Evolutionary conservation across 768 basidiomycete species (phyloP).

Genomic region (Suillus sp.): DNA sequence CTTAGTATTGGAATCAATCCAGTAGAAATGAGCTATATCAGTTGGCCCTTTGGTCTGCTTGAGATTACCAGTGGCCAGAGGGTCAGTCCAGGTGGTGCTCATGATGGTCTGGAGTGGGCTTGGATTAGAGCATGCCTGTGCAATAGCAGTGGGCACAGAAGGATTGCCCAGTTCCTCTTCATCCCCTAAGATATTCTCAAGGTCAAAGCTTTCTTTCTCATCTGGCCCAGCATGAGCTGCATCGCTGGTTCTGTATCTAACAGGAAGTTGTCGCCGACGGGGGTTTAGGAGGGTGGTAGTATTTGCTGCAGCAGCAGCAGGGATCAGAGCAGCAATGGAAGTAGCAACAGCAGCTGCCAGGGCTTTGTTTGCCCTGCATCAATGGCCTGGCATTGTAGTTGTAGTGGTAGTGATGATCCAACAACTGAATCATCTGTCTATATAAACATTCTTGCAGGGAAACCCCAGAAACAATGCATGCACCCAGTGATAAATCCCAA

Average conservation of each 20-base stretch:
- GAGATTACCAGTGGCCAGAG: not conserved
- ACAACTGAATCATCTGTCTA: not conserved
- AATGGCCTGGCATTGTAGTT: not conserved
- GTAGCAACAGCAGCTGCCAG: no score
- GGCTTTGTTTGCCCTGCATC: not conserved
- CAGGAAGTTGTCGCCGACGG: not conserved
- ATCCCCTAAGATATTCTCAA: not conserved
- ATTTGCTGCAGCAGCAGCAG: no score
- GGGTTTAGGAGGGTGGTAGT: no score
- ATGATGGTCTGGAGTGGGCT: not conserved
- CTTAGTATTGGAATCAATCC: not conserved
- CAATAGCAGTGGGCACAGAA: not conserved
- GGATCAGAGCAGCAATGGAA: conserved; percentile 9
- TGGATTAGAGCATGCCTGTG: not conserved
- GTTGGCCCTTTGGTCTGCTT: not conserved
- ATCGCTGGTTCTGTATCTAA: not conserved
- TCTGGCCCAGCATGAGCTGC: not conserved
- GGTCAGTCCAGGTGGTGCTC: not conserved
- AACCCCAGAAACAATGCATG: not conserved
- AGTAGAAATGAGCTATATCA: not conserved
- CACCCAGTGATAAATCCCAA: no score
- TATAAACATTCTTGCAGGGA: not conserved
- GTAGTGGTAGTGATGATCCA: not conserved
- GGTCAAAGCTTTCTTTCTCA: not conserved
- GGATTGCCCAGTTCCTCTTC: not conserved